Conservation (phyloP, 768 basidiomycete species). For the Russula emetica region DNA sequence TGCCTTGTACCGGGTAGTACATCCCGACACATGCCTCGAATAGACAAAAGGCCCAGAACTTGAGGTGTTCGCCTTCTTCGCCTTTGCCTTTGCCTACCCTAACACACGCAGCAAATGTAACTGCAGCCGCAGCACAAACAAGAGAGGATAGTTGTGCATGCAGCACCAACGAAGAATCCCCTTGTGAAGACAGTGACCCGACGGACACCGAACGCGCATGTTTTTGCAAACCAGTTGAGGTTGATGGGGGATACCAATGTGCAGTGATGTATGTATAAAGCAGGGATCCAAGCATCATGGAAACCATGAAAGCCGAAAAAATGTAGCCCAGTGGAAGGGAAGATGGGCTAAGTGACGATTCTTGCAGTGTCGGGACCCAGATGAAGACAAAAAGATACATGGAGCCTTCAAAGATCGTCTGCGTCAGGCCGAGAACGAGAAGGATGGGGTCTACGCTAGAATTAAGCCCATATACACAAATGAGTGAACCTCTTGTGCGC, state of each 20-base stretch:
- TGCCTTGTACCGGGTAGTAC: conserved; percentile 78
- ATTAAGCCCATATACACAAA: neutral
- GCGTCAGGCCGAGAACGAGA: conserved; percentile 62
- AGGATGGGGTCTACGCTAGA: conserved; percentile 50
- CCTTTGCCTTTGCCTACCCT: conserved; percentile 30
- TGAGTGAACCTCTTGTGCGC: neutral
- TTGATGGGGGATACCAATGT: conserved; percentile 30
- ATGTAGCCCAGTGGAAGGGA: conserved; percentile 71
- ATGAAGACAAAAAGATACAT: conserved; percentile 85
- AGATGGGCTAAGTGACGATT: conserved; percentile 41
- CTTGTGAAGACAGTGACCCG: conserved; percentile 10
- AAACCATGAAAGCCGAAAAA: conserved; percentile 76
- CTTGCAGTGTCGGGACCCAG: conserved; percentile 76
- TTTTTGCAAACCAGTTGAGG: conserved; percentile 21
- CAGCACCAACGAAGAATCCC: conserved; percentile 46
- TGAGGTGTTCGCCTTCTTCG: conserved; percentile 41
- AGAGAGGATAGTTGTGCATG: conserved; percentile 65
- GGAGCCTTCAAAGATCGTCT: conserved; percentile 79
- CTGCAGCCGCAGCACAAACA: conserved; percentile 55
- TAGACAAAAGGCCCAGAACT: conserved; percentile 70
- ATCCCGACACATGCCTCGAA: conserved; percentile 76
- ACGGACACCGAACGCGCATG: conserved; percentile 18
- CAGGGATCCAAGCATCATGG: conserved; percentile 77
- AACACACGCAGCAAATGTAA: conserved; percentile 52
- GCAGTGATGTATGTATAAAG: conserved; percentile 51